These are phyloP conservation scores for Ophiostoma piceae DNA, from an alignment of 2,329 filamentous ascomycete genomes.

Conservation along the genomic window DNA sequence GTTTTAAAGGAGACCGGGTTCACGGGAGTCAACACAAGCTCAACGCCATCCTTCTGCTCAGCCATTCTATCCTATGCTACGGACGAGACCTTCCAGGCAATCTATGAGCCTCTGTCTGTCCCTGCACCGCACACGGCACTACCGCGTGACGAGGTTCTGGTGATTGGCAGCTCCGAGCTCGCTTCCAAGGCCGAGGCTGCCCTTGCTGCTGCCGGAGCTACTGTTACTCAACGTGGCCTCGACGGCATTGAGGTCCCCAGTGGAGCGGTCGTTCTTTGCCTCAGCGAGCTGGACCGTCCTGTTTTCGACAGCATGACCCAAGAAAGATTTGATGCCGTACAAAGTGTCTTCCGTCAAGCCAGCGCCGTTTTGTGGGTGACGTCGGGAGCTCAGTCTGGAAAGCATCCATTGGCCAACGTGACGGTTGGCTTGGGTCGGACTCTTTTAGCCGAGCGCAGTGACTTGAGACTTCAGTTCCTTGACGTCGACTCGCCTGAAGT, in stretches of 20 bases:
- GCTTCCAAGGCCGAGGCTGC: not conserved
- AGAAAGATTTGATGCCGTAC: not conserved
- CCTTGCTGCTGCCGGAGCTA: not conserved
- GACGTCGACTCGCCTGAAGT: not conserved
- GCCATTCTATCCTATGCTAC: not conserved
- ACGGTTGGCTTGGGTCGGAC: not conserved
- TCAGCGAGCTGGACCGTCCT: not conserved
- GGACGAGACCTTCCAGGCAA: not conserved
- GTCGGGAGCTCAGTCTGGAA: not conserved
- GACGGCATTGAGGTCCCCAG: not conserved
- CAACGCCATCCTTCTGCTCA: not conserved
- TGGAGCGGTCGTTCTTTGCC: not conserved
- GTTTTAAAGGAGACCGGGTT: not conserved
- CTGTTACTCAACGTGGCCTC: not conserved
- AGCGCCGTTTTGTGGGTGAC: not conserved
- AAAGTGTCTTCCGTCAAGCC: not conserved
- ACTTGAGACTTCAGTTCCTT: not conserved
- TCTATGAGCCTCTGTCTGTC: not conserved
- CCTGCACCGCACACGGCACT: not conserved
- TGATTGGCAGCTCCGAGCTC: not conserved
- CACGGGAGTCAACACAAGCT: not conserved
- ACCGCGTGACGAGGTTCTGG: not conserved
- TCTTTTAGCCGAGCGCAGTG: not conserved
- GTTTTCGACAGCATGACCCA: not conserved
- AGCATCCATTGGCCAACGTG: not conserved